Percentiles rank a stretch among this genome's conserved stretches.
phyloP scores from a whole-genome alignment of 78 protist genomes.

The Monosiga brevicollis region DNA sequence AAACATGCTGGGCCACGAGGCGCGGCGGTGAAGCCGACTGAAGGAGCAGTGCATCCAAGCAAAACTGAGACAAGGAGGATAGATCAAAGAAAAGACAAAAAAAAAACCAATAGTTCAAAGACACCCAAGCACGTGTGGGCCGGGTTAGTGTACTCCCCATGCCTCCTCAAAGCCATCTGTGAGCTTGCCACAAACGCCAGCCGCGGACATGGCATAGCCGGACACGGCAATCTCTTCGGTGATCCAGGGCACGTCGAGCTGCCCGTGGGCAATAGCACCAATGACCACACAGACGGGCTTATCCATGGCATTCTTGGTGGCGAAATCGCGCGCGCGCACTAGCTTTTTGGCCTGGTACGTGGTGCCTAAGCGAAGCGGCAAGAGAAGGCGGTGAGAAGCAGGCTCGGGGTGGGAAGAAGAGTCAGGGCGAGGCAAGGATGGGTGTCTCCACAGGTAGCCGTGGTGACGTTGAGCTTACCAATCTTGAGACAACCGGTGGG shows the following conservation, averaged over 20 bases:
- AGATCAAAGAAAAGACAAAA: too few species aligned
- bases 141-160: conserved; percentile 47
- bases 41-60: too few species aligned
- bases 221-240: conserved; percentile 63
- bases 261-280: conserved; percentile 83
- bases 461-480: background rate
- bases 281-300: conserved; percentile 61
- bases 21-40: too few species aligned
- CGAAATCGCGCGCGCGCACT: conserved; percentile 13
- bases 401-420: background rate
- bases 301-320: conserved; percentile 8
- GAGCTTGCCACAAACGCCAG: conserved; percentile 65
- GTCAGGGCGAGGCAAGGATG: background rate
- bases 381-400: too few species aligned
- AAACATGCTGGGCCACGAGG: too few species aligned
- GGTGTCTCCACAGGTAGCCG: background rate
- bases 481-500: conserved; percentile 49
- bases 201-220: conserved; percentile 74
- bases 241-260: conserved; percentile 42
- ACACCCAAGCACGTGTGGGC: too few species aligned
- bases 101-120: too few species aligned
- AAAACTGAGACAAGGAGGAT: too few species aligned
- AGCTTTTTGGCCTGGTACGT: conserved; percentile 13
- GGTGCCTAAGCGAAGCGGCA: background rate
- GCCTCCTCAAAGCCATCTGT: conserved; percentile 64